Conservation (phyloP, 2,329 filamentous ascomycete species). For the Talaromyces albobiverticillius region DNA sequence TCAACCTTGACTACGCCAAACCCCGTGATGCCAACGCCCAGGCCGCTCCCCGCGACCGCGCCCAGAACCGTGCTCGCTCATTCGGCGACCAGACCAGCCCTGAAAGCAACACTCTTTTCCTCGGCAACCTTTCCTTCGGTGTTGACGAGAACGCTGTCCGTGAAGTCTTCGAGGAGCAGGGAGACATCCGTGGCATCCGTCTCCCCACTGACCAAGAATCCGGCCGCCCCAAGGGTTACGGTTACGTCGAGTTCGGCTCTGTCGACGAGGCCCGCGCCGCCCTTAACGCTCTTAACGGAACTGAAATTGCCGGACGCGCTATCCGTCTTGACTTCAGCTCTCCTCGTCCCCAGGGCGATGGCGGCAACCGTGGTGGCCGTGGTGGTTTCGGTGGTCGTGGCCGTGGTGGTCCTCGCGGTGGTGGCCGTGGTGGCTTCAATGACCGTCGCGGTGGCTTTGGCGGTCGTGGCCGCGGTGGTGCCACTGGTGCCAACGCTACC, state of each 20-base stretch:
- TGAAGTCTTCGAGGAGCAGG: constrained; percentile 70
- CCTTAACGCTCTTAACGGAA: constrained; percentile 67
- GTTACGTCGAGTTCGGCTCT: constrained; percentile 80
- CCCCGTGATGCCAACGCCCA: constrained; percentile 59
- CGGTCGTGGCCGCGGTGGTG: constrained; percentile 31
- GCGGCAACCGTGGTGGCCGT: constrained; percentile 46
- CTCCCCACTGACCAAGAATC: constrained; percentile 85
- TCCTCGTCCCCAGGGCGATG: constrained; percentile 58
- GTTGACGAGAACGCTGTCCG: constrained; percentile 72
- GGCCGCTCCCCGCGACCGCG: constrained; percentile 62
- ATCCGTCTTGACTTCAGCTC: constrained; percentile 81
- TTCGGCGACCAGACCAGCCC: constrained; percentile 79
- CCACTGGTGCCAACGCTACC: constrained; percentile 40
- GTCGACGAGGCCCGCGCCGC: constrained; percentile 79
- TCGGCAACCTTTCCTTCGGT: constrained; percentile 87
- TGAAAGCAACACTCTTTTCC: constrained; percentile 82
- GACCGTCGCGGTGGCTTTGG: constrained; percentile 29
- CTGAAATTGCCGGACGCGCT: constrained; percentile 67
- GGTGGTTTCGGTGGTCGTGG: constrained; percentile 54
- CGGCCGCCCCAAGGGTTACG: constrained; percentile 86
- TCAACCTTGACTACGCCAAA: constrained; percentile 78
- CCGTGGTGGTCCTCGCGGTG: constrained; percentile 50
- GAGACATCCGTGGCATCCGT: constrained; percentile 72
- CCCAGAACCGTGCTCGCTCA: constrained; percentile 47
- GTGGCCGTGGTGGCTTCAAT: constrained; percentile 37